phyloP scores from a whole-genome alignment of 108 stramenopile genomes.

The Cyclotella distinguenda region DNA sequence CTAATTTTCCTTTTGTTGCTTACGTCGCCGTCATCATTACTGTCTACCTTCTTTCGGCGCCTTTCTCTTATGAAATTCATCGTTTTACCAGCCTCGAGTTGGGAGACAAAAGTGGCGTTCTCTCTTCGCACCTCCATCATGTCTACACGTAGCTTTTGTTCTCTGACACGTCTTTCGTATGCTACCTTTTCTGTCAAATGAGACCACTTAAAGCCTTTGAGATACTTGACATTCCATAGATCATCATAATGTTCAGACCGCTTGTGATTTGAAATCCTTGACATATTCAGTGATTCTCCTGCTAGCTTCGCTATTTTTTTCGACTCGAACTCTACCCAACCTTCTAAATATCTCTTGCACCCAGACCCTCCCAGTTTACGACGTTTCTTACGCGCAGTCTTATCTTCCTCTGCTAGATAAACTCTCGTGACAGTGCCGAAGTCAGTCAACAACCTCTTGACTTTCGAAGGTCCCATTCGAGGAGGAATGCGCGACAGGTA shows the following conservation, averaged over 20 bases:
- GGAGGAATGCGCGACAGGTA: constrained; percentile 96
- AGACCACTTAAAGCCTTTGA: constrained; percentile 93
- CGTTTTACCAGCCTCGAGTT: constrained; percentile 89
- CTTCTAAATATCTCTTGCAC: constrained; percentile 89
- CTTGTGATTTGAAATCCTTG: constrained; percentile 79
- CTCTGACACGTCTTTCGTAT: constrained; percentile 91
- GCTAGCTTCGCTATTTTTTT: constrained; percentile 86
- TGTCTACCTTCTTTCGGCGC: constrained; percentile 65
- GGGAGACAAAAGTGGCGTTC: constrained; percentile 84
- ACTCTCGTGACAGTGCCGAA: constrained; percentile 88
- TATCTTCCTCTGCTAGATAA: constrained; percentile 94
- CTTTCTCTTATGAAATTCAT: constrained; percentile 89
- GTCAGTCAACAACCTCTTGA: constrained; percentile 88
- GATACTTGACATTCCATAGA: constrained; percentile 95
- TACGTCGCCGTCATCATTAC: constrained; percentile 22
- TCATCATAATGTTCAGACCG: constrained; percentile 84
- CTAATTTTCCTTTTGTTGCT: constrained; percentile 45
- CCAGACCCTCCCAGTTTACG: constrained; percentile 70
- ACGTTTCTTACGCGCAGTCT: constrained; percentile 71
- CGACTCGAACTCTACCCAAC: constrained; percentile 96
- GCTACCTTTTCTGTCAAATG: constrained; percentile 97
- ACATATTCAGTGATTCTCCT: constrained; percentile 83
- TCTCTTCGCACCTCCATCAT: constrained; percentile 89
- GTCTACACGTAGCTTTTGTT: constrained; percentile 88
- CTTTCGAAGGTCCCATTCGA: constrained; percentile 93